A percentile compares a stretch with the other conserved stretches of the same genome.
Conservation (phyloP, 108 stramenopile species). For the Aureococcus anophagefferens region DNA sequence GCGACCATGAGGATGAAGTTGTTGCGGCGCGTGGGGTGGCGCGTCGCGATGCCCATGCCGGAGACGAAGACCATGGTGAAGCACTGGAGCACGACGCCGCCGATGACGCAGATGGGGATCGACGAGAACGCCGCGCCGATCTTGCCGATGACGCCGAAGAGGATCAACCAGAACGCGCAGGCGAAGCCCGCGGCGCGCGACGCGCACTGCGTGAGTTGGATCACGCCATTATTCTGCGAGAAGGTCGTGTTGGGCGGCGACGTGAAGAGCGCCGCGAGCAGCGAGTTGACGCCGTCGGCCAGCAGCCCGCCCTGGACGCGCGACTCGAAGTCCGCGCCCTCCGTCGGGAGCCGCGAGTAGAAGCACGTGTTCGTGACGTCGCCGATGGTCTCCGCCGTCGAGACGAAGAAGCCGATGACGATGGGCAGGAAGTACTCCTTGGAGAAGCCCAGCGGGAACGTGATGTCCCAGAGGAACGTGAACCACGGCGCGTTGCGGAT, state of each 20-base stretch:
- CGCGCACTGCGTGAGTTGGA: conserved; percentile 60
- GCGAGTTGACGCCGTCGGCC: conserved; percentile 38
- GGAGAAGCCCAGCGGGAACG: conserved; percentile 39
- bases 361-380: conserved; percentile 55
- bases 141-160: conserved; percentile 61
- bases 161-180: conserved; percentile 53
- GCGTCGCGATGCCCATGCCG: background rate
- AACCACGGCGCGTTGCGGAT: conserved; percentile 26
- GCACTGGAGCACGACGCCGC: conserved; percentile 28
- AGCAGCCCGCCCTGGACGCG: conserved; percentile 53
- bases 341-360: conserved; percentile 38
- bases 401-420: conserved; percentile 46
- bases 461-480: conserved; percentile 44
- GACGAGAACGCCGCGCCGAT: conserved; percentile 60
- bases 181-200: conserved; percentile 52
- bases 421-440: conserved; percentile 37
- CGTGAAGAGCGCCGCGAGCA: conserved; percentile 36
- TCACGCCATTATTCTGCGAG: conserved; percentile 63
- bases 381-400: conserved; percentile 61
- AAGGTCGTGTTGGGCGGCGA: conserved; percentile 56
- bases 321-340: conserved; percentile 35
- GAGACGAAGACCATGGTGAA: background rate
- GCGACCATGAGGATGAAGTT: background rate
- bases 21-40: background rate
- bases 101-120: conserved; percentile 67